phyloP scores from a whole-genome alignment of 805 yeast genomes.

The Saturnispora silvae region DNA sequence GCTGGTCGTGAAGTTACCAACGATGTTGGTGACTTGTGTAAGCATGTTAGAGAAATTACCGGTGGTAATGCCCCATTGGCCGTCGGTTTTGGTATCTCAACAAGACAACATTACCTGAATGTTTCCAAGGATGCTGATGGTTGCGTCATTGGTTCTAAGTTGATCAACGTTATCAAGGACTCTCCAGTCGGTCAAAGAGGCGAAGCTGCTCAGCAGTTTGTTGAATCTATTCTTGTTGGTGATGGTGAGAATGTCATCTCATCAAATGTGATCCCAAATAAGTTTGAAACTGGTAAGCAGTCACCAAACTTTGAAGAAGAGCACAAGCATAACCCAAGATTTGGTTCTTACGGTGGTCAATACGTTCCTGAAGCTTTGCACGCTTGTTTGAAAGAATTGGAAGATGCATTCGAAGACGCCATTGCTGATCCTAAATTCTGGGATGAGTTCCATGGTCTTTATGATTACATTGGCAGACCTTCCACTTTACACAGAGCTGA shows the following conservation, averaged over 20 bases:
- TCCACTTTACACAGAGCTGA: conserved; percentile 87
- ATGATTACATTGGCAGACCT: conserved; percentile 94
- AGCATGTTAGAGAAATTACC: conserved; percentile 66
- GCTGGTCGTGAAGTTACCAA: conserved; percentile 55
- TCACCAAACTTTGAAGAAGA: conserved; percentile 37
- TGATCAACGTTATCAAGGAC: conserved; percentile 60
- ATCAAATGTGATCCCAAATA: conserved; percentile 15
- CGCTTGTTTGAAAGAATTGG: conserved; percentile 83
- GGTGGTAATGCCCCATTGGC: conserved; percentile 73
- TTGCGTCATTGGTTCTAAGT: conserved; percentile 88
- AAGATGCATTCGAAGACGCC: conserved; percentile 77
- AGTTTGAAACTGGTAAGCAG: conserved; percentile 10
- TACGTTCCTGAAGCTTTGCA: conserved; percentile 95
- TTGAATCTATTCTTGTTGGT: conserved; percentile 56
- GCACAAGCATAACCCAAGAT: conserved; percentile 64
- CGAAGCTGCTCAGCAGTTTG: conserved; percentile 55
- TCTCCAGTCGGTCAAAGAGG: conserved; percentile 53
- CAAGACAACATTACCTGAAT: conserved; percentile 75
- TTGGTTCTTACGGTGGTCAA: conserved; percentile 97
- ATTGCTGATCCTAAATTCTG: conserved; percentile 86
- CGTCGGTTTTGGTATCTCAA: conserved; percentile 95
- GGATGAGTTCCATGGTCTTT: conserved; percentile 79
- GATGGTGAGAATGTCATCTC: conserved; percentile 28
- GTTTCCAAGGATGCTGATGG: conserved; percentile 86
- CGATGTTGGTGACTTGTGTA: conserved; percentile 57